A percentile compares a stretch with the other conserved stretches of the same genome.
Evolutionary conservation across 2,329 filamentous ascomycete genomes (phyloP).

Genomic region (Hypoxylon sp.): DNA sequence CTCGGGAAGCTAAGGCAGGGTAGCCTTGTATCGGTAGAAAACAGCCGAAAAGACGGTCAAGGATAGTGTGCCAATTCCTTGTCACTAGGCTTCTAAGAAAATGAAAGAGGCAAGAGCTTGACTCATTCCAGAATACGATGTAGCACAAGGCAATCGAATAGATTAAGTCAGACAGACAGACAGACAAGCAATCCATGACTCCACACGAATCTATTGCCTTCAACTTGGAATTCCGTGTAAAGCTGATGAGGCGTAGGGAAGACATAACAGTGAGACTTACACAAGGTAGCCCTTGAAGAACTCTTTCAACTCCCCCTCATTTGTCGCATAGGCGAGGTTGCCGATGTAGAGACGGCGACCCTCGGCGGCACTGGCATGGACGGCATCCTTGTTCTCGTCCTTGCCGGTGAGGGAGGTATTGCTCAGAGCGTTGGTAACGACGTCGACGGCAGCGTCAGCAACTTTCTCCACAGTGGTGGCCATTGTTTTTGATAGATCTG

Average conservation of each 20-base stretch:
- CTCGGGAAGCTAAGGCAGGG: neutral
- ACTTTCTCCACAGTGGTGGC: constrained; percentile 82
- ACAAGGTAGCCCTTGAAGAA: constrained; percentile 99
- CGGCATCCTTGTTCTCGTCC: constrained; percentile 79
- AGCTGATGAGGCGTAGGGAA: neutral
- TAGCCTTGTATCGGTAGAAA: neutral
- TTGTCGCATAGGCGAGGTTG: constrained; percentile 99
- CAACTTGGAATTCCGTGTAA: neutral
- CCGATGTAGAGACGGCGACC: constrained; percentile 99
- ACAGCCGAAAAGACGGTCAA: neutral
- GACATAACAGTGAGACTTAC: constrained; percentile 70
- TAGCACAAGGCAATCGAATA: constrained; percentile 27
- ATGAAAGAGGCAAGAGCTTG: constrained; percentile 1
- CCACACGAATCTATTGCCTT: neutral
- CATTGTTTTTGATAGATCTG: constrained; percentile 73
- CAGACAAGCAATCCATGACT: constrained; percentile 10
- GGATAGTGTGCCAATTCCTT: neutral
- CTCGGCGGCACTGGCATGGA: constrained; percentile 96
- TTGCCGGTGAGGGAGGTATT: constrained; percentile 76
- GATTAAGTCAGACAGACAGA: constrained; percentile 19
- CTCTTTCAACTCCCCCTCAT: constrained; percentile 99
- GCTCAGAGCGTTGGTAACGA: constrained; percentile 79
- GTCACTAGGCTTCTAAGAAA: constrained; percentile 6
- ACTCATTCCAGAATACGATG: constrained; percentile 8
- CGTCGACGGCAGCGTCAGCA: constrained; percentile 73